Evolutionary conservation across 768 basidiomycete species (phyloP).

Genomic region (Xerocomellus intermedius): DNA sequence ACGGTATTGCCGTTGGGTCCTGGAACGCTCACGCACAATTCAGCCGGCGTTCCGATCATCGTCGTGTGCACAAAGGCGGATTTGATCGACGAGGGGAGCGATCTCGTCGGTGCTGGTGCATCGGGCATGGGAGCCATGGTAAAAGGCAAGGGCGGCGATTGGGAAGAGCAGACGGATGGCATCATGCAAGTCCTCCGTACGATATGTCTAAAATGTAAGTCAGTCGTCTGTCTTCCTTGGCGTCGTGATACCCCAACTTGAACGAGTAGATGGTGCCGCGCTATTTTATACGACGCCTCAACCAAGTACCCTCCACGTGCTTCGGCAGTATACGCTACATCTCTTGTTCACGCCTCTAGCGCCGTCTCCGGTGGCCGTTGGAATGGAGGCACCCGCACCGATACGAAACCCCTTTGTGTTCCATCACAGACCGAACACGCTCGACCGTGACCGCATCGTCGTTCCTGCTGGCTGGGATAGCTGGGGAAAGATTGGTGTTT

Average conservation of each 20-base stretch:
- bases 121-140: conserved; percentile 89
- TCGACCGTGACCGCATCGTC: conserved; percentile 90
- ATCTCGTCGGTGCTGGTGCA: conserved; percentile 63
- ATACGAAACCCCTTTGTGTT: conserved; percentile 84
- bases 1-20: conserved; percentile 80
- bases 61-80: conserved; percentile 94
- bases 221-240: conserved; percentile 31
- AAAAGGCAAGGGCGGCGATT: conserved; percentile 86
- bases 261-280: conserved; percentile 77
- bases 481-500: conserved; percentile 91
- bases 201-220: conserved; percentile 88
- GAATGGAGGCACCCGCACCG: conserved; percentile 43
- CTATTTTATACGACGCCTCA: conserved; percentile 88
- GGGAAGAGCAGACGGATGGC: conserved; percentile 95
- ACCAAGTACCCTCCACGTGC: conserved; percentile 67
- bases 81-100: conserved; percentile 79
- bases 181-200: conserved; percentile 94
- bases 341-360: conserved; percentile 63
- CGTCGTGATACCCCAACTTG: not conserved
- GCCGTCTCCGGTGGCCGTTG: conserved; percentile 41
- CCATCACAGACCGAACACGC: conserved; percentile 79
- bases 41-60: conserved; percentile 80
- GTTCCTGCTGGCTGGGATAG: conserved; percentile 98
- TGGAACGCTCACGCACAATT: conserved; percentile 85
- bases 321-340: conserved; percentile 82